phyloP scores from a whole-genome alignment of 176 grass and related monocot genomes.

The Saccharum spontaneum region DNA sequence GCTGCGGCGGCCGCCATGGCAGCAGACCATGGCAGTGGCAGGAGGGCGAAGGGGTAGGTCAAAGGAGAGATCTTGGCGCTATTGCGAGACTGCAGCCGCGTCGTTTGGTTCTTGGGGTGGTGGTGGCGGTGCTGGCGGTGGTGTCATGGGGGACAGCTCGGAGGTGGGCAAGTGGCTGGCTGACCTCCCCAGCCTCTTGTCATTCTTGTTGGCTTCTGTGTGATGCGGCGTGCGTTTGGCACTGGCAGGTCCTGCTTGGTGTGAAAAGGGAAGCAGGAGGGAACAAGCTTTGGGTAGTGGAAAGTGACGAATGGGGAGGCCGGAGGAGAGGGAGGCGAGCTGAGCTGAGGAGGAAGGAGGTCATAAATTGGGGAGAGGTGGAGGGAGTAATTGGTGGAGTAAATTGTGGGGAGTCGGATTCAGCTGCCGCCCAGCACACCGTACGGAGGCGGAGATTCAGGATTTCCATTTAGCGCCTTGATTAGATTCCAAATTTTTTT shows the following conservation, averaged over 20 bases:
- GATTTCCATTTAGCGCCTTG: background rate
- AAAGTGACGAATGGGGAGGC: background rate
- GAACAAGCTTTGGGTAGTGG: background rate
- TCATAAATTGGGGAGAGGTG: conserved; percentile 42
- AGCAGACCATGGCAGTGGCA: conserved; percentile 35
- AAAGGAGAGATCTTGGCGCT: conserved; percentile 24
- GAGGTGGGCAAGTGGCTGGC: conserved; percentile 32
- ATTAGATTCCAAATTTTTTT: too few species aligned
- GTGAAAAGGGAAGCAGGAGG: conserved; percentile 16
- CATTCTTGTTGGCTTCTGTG: background rate
- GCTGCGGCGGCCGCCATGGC: background rate
- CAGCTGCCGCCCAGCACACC: background rate
- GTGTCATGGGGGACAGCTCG: conserved; percentile 43
- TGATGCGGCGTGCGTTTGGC: conserved; percentile 30
- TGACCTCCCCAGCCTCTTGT: background rate
- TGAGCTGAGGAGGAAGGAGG: background rate
- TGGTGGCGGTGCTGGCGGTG: background rate
- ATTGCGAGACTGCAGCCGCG: conserved; percentile 6
- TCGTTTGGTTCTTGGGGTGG: background rate
- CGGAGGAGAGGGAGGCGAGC: background rate
- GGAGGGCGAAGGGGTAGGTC: background rate
- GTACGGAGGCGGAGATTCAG: background rate
- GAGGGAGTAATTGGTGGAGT: conserved; percentile 40
- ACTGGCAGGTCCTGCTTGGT: conserved; percentile 11
- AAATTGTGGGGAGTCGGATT: conserved; percentile 30